These are phyloP conservation scores for Ilex paraguariensis DNA, from an alignment of 305 asterid genomes.

Conservation along the genomic window DNA sequence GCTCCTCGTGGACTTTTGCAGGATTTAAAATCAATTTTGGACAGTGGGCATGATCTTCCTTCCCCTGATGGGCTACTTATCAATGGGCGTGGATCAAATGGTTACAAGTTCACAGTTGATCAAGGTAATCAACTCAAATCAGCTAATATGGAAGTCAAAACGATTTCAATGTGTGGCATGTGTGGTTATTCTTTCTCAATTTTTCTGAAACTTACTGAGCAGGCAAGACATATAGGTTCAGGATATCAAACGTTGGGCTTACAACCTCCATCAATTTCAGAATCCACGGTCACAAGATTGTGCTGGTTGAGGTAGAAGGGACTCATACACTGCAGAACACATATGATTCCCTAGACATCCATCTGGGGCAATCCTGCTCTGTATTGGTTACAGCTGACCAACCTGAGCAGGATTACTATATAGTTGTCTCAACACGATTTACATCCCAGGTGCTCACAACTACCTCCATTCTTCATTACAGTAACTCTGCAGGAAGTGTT, in stretches of 20 bases:
- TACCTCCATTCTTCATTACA: constrained; percentile 32
- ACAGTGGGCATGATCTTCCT: constrained; percentile 33
- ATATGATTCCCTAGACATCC: constrained; percentile 32
- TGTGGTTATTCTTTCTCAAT: too few relatives aligned
- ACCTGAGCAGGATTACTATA: constrained; percentile 25
- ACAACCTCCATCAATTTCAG: constrained; percentile 30
- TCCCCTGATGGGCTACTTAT: constrained; percentile 35
- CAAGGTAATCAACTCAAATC: constrained; percentile 17
- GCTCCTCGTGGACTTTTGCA: constrained; percentile 1
- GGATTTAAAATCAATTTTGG: constrained; percentile 35
- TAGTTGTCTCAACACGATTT: constrained; percentile 30
- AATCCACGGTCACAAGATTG: constrained; percentile 35
- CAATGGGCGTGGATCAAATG: constrained; percentile 30
- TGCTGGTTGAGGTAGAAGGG: constrained; percentile 35
- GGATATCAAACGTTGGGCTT: constrained; percentile 36
- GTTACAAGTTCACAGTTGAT: constrained; percentile 22
- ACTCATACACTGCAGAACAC: constrained; percentile 34
- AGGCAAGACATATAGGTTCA: constrained; percentile 37
- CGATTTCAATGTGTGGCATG: neutral
- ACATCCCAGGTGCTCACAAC: constrained; percentile 24
- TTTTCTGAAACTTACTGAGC: neutral
- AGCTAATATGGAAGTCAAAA: neutral
- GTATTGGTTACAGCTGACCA: constrained; percentile 33
- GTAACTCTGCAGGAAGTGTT: constrained; percentile 23
- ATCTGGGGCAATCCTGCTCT: constrained; percentile 36